Conservation (phyloP, 805 yeast species). For the Ogataea haglerorum region DNA sequence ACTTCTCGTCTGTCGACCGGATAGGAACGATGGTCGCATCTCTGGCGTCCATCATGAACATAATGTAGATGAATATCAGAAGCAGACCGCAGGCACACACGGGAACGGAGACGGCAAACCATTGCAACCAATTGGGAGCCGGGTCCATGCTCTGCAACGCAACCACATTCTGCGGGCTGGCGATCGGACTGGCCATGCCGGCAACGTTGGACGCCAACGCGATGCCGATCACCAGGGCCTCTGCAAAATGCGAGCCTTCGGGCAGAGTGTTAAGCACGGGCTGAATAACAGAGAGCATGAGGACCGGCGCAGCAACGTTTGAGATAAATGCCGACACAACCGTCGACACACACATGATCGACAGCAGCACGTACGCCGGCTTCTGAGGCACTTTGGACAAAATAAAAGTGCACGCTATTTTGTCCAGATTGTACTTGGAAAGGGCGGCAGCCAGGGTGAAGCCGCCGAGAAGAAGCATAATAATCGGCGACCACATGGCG, state of each 20-base stretch:
- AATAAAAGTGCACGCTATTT: conserved; percentile 76
- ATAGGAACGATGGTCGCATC: conserved; percentile 53
- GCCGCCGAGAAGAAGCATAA: conserved; percentile 87
- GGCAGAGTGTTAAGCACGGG: conserved; percentile 85
- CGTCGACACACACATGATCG: conserved; percentile 83
- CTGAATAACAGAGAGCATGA: conserved; percentile 86
- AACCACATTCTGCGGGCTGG: conserved; percentile 93
- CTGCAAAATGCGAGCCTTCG: conserved; percentile 69
- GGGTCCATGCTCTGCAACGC: conserved; percentile 88
- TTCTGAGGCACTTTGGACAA: conserved; percentile 81
- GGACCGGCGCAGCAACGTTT: conserved; percentile 95
- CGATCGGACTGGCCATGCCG: conserved; percentile 97
- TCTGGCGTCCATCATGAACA: conserved; percentile 55
- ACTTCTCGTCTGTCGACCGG: conserved; percentile 59
- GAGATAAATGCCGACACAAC: conserved; percentile 94
- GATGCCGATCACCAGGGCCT: conserved; percentile 83
- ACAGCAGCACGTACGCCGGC: conserved; percentile 71
- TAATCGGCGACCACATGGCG: conserved; percentile 94
- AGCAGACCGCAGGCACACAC: conserved; percentile 62
- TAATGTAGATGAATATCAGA: conserved; percentile 68
- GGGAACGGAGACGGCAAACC: conserved; percentile 89
- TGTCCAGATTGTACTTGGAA: conserved; percentile 87
- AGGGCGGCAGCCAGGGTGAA: conserved; percentile 93
- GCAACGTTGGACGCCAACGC: conserved; percentile 92
- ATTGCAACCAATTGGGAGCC: conserved; percentile 80